Percentiles rank a stretch among this genome's conserved stretches.
Evolutionary conservation across 192 early-diverging fungal genomes (phyloP).

Genomic region (Bifiguratus adelaidae): DNA sequence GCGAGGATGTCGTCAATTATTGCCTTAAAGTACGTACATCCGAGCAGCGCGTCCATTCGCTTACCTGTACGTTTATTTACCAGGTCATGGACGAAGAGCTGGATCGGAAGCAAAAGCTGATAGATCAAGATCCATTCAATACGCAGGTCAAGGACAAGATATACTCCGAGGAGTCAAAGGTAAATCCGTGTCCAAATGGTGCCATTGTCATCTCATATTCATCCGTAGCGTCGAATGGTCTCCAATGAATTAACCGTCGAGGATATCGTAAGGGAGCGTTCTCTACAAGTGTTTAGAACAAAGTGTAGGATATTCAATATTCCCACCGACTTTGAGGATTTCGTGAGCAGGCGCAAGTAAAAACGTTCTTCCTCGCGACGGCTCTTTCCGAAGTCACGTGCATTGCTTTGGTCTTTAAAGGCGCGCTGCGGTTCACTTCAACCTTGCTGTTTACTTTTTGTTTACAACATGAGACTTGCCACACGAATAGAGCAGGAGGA

Average conservation of each 20-base stretch:
- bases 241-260: constrained; percentile 58
- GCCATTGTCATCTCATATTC: background rate
- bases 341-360: constrained; percentile 22
- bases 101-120: constrained; percentile 30
- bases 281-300: constrained; percentile 52
- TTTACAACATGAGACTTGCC: constrained; percentile 21
- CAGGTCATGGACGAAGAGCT: constrained; percentile 30
- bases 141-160: constrained; percentile 37
- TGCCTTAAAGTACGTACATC: constrained; percentile 43
- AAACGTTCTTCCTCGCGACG: too few relatives aligned
- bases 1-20: constrained; percentile 53
- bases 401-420: too few relatives aligned
- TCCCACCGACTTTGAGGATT: constrained; percentile 33
- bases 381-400: too few relatives aligned
- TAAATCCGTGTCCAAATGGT: constrained; percentile 3
- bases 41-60: background rate
- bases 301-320: constrained; percentile 54
- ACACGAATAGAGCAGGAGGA: constrained; percentile 17
- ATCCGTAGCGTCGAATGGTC: constrained; percentile 52
- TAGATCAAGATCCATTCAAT: constrained; percentile 44
- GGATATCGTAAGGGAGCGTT: constrained; percentile 57
- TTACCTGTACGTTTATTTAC: background rate
- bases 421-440: too few relatives aligned
- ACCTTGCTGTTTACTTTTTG: too few relatives aligned
- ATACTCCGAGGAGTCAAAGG: constrained; percentile 44